Evolutionary conservation across 345 rosid genomes (phyloP).

Genomic region (Odontarrhena argentea): DNA sequence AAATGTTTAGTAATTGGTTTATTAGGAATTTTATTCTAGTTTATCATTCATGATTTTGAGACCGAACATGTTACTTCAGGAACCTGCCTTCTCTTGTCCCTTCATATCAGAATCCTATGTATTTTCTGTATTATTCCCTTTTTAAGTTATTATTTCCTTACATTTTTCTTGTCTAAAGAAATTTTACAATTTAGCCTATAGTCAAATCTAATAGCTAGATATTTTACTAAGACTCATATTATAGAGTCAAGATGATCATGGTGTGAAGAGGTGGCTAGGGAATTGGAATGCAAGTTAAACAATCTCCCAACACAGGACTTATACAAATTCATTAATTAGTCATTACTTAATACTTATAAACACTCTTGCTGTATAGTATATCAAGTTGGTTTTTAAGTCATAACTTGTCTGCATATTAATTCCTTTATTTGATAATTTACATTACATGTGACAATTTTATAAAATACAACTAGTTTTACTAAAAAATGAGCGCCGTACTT

Average conservation of each 20-base stretch:
- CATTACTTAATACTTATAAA: neutral
- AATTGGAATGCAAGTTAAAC: neutral
- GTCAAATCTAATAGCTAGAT: neutral
- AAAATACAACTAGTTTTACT: too few species aligned
- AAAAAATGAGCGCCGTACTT: too few species aligned
- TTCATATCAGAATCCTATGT: constrained; percentile 42
- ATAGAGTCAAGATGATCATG: neutral
- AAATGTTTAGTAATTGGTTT: neutral
- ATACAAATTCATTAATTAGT: neutral
- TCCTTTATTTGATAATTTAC: too few species aligned
- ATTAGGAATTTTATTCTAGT: constrained; percentile 2
- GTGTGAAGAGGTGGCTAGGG: neutral
- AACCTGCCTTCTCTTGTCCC: constrained; percentile 35
- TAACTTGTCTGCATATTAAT: neutral
- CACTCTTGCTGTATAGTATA: neutral
- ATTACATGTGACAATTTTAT: neutral
- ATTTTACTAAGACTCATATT: neutral
- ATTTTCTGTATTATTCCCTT: constrained; percentile 17
- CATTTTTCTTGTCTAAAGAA: neutral
- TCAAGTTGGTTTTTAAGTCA: neutral
- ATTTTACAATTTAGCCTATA: neutral
- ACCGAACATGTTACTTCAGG: constrained; percentile 44
- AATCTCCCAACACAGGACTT: neutral
- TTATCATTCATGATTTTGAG: constrained; percentile 30
- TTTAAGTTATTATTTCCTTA: constrained; percentile 12